A percentile compares a stretch with the other conserved stretches of the same genome.
These are phyloP conservation scores for Penicillium longicatenatum DNA, from an alignment of 495 filamentous ascomycete genomes.

Conservation along the genomic window DNA sequence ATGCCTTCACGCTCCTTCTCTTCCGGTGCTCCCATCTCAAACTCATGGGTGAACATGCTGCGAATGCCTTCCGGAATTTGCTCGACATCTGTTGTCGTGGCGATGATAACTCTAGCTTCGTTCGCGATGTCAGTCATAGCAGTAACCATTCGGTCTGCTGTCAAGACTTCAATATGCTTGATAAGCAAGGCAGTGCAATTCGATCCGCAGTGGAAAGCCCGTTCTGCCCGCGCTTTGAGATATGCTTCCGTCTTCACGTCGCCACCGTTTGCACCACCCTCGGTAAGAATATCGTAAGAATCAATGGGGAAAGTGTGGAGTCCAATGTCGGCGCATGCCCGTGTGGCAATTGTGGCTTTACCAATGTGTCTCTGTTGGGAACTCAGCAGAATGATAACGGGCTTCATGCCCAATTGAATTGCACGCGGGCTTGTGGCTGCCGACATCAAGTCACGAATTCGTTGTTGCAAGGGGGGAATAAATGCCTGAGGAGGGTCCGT, in stretches of 20 bases:
- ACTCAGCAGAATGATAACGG: constrained; percentile 80
- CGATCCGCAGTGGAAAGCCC: constrained; percentile 84
- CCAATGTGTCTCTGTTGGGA: constrained; percentile 92
- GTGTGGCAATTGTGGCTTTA: constrained; percentile 72
- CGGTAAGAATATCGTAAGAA: constrained; percentile 89
- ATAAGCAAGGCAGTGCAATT: constrained; percentile 82
- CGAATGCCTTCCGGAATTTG: constrained; percentile 88
- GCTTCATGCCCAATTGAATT: constrained; percentile 81
- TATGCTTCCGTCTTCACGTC: constrained; percentile 94
- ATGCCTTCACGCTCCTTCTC: constrained; percentile 91
- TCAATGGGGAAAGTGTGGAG: constrained; percentile 88
- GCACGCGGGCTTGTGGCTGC: constrained; percentile 88
- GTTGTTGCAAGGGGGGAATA: constrained; percentile 68
- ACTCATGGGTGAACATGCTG: constrained; percentile 90
- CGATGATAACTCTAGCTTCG: constrained; percentile 77
- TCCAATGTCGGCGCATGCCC: constrained; percentile 85
- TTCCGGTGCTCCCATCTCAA: constrained; percentile 91
- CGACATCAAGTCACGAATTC: constrained; percentile 81
- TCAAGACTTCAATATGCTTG: constrained; percentile 86
- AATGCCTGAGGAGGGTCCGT: constrained; percentile 51
- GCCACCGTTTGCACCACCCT: constrained; percentile 79
- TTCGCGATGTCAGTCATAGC: constrained; percentile 77
- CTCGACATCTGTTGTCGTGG: constrained; percentile 92
- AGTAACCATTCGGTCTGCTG: constrained; percentile 82
- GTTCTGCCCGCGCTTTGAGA: constrained; percentile 80